Evolutionary conservation across 2,329 filamentous ascomycete species (phyloP).

Genomic region (Golovinomyces cichoracearum): DNA sequence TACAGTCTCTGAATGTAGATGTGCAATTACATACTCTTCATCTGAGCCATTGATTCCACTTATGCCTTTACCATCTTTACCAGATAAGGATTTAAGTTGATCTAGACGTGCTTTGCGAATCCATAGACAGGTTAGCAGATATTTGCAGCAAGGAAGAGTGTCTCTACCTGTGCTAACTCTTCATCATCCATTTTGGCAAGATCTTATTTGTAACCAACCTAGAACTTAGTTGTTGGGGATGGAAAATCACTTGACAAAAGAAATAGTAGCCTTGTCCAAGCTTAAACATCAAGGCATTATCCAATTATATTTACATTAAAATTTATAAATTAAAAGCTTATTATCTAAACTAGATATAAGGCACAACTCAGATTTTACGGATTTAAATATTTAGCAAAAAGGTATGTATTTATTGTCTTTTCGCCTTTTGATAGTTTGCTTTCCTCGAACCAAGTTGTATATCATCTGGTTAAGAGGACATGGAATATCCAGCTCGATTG

Average conservation of each 20-base stretch:
- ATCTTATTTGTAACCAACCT: too few species aligned
- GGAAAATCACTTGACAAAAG: neutral
- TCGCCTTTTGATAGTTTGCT: conserved; percentile 18
- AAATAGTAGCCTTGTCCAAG: neutral
- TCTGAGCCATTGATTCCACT: neutral
- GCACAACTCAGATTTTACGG: too few species aligned
- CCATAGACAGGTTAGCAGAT: conserved; percentile 20
- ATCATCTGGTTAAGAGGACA: conserved; percentile 50
- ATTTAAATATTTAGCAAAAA: neutral
- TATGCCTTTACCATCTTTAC: conserved; percentile 23
- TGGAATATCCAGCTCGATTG: conserved; percentile 43
- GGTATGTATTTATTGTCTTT: conserved; percentile 13
- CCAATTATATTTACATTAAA: too few species aligned
- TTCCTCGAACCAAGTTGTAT: conserved; percentile 46
- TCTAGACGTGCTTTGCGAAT: conserved; percentile 80
- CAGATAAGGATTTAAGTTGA: conserved; percentile 58
- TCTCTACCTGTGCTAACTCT: conserved; percentile 14
- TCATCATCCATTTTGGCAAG: conserved; percentile 13
- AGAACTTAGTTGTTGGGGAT: too few species aligned
- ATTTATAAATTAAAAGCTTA: too few species aligned
- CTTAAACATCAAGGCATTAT: too few species aligned
- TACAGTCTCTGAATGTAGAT: too few species aligned
- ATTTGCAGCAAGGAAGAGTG: neutral
- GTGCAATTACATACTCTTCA: neutral
- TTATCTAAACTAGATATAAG: too few species aligned